Evolutionary conservation across 306 rosid genomes (phyloP).

Genomic region (Lagenaria siceraria): DNA sequence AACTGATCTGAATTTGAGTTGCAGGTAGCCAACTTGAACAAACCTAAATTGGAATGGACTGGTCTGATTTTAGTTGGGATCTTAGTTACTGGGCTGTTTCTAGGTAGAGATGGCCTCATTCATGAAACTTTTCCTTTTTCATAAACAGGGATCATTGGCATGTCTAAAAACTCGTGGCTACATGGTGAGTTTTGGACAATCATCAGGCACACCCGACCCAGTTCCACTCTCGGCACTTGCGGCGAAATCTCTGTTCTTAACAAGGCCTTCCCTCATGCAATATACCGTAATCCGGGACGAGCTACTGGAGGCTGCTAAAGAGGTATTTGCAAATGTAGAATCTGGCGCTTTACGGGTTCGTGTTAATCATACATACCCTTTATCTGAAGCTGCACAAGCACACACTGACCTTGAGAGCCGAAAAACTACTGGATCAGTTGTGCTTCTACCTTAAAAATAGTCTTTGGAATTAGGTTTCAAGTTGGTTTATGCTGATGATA

Average conservation of each 20-base stretch:
- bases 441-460: conserved; percentile 51
- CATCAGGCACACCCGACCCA: conserved; percentile 83
- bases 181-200: conserved; percentile 84
- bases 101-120: not conserved
- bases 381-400: conserved; percentile 68
- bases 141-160: conserved; percentile 61
- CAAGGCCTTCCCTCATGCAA: conserved; percentile 60
- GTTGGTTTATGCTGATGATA: not conserved
- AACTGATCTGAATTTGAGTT: not conserved
- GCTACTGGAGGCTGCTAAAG: conserved; percentile 56
- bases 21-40: not conserved
- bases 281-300: conserved; percentile 50
- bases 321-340: conserved; percentile 47
- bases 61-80: not conserved
- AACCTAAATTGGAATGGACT: not conserved
- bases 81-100: not conserved
- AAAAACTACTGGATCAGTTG: conserved; percentile 71
- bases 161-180: conserved; percentile 60
- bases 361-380: conserved; percentile 69
- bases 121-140: not conserved
- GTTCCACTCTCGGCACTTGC: conserved; percentile 62
- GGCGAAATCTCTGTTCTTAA: conserved; percentile 61
- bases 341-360: conserved; percentile 53
- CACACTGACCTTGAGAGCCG: conserved; percentile 68
- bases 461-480: not conserved